Conservation (phyloP, 2,329 filamentous ascomycete species). For the Ophiostoma pallidulum region DNA sequence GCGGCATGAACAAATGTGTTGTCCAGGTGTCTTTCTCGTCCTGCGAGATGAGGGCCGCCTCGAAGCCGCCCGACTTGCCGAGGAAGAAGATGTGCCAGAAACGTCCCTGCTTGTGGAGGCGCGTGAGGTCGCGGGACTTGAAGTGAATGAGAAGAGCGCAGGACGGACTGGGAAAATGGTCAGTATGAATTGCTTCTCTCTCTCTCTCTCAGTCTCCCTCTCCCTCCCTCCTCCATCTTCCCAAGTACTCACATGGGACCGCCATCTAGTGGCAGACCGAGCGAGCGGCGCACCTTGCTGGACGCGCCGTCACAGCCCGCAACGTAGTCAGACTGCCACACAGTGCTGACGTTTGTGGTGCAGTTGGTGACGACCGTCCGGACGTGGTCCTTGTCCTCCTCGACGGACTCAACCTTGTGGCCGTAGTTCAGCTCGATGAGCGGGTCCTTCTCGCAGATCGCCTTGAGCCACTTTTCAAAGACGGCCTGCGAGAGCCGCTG, state of each 20-base stretch:
- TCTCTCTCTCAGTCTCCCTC: slow-evolving; percentile 26
- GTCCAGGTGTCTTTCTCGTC: slow-evolving; percentile 15
- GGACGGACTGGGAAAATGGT: too few relatives aligned
- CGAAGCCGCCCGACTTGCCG: slow-evolving; percentile 6
- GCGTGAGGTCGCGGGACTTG: slow-evolving; percentile 13
- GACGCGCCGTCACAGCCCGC: slow-evolving; percentile 40
- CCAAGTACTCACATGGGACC: too few relatives aligned
- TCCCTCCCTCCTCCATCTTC: slow-evolving; percentile 36
- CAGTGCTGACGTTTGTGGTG: too few relatives aligned
- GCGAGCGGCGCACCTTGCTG: slow-evolving; percentile 31
- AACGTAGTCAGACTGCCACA: too few relatives aligned
- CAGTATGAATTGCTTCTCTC: too few relatives aligned
- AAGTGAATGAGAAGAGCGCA: slow-evolving; percentile 17
- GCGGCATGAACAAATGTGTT: slow-evolving; percentile 10
- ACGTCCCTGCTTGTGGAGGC: slow-evolving; percentile 10
- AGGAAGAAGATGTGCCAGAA: slow-evolving; percentile 25
- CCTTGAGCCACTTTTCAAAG: slow-evolving; percentile 27
- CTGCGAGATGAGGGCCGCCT: slow-evolving; percentile 26
- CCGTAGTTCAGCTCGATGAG: slow-evolving; percentile 22
- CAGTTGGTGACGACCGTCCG: too few relatives aligned
- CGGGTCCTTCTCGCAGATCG: slow-evolving; percentile 16
- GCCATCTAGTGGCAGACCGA: slow-evolving; percentile 31
- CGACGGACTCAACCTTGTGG: slow-evolving; percentile 3
- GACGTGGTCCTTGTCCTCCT: slow-evolving; percentile 1
- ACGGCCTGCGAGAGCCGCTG: slow-evolving; percentile 26